Evolutionary conservation across 2,329 filamentous ascomycete genomes (phyloP).

Genomic region (Tolypocladium paradoxum): DNA sequence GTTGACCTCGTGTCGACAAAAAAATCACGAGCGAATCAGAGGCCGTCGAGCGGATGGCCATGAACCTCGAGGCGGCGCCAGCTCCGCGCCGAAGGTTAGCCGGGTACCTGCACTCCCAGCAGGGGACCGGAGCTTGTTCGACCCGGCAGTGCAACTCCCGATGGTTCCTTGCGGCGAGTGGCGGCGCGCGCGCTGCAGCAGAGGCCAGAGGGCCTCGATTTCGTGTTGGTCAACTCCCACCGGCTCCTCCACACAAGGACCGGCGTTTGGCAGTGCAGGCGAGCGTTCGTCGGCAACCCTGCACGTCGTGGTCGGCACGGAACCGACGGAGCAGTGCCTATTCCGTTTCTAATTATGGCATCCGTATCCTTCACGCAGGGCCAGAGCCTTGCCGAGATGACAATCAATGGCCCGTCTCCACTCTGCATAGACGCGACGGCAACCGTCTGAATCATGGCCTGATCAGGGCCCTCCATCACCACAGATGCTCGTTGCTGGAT

Average conservation of each 20-base stretch:
- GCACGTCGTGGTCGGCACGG: no score
- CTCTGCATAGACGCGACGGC: no score
- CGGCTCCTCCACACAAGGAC: background rate
- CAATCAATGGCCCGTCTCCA: no score
- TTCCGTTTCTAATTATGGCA: background rate
- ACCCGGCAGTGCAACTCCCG: background rate
- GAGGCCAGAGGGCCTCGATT: background rate
- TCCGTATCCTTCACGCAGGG: no score
- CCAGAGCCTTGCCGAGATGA: no score
- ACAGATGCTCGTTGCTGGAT: no score
- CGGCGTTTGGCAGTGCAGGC: background rate
- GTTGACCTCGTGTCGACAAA: background rate
- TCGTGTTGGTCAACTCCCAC: background rate
- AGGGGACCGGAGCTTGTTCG: background rate
- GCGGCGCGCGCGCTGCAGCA: background rate
- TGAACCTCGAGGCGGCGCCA: background rate
- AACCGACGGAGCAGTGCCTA: background rate
- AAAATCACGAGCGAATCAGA: conserved; percentile 1
- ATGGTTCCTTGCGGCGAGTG: background rate
- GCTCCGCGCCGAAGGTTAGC: background rate
- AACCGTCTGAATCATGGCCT: no score
- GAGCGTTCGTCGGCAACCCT: no score
- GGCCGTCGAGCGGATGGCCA: background rate
- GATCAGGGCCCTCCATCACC: no score
- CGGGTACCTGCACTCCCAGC: background rate